phyloP scores from a whole-genome alignment of 2,329 filamentous ascomycete species.

The Myriosclerotinia duriaeana region DNA sequence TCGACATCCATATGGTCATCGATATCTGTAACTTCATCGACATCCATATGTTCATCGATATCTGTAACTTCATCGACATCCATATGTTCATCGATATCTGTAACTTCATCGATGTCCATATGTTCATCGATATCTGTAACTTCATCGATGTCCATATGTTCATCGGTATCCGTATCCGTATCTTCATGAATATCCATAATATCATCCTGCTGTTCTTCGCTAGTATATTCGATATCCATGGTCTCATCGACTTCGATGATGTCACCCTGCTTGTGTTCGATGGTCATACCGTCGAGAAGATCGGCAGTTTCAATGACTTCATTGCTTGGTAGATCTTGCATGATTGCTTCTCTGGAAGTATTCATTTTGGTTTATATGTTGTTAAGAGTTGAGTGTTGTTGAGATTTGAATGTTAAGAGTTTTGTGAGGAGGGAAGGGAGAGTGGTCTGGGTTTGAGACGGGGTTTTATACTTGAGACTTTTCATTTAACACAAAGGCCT shows the following conservation, averaged over 20 bases:
- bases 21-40: no score
- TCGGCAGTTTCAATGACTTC: not conserved
- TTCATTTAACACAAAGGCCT: not conserved
- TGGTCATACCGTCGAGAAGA: not conserved
- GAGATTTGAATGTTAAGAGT: not conserved
- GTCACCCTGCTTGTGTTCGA: not conserved
- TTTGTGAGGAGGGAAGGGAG: not conserved
- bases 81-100: no score
- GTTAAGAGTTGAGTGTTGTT: not conserved
- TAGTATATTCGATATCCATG: not conserved
- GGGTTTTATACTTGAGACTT: not conserved
- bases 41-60: no score
- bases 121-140: not conserved
- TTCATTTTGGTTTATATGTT: not conserved
- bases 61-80: no score
- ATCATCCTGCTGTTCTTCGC: no score
- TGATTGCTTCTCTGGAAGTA: not conserved
- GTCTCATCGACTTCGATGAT: not conserved
- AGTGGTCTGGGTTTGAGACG: not conserved
- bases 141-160: no score
- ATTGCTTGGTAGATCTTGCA: not conserved
- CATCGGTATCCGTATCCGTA: no score
- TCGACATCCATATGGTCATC: no score
- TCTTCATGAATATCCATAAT: not conserved
- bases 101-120: no score